These are phyloP conservation scores for Bodo saltans DNA, from an alignment of 78 protist species.

Conservation along the genomic window DNA sequence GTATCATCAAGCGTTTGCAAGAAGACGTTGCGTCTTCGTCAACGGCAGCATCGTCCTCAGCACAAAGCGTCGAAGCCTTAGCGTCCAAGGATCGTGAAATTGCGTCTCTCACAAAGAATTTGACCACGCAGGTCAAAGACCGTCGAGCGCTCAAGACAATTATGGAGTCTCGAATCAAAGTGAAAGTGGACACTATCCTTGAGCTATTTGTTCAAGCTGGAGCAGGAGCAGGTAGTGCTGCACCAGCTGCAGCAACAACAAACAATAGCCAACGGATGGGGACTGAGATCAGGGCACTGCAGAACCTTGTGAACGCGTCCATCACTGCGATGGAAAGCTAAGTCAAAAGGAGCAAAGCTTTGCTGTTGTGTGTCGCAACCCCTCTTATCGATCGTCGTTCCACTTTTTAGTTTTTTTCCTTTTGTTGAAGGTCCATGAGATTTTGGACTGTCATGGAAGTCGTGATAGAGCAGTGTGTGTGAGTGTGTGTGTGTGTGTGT, in stretches of 20 bases:
- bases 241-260: background rate
- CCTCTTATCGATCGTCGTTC: too few species aligned
- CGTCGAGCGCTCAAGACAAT: constrained; percentile 39
- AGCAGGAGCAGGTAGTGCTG: too few species aligned
- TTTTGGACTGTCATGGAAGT: too few species aligned
- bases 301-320: constrained; percentile 28
- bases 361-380: too few species aligned
- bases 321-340: constrained; percentile 10
- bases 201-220: too few species aligned
- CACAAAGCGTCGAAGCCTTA: background rate
- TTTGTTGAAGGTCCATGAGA: too few species aligned
- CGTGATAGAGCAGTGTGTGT: too few species aligned
- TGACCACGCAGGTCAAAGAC: constrained; percentile 35
- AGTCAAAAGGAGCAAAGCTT: too few species aligned
- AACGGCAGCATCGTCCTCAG: constrained; percentile 7
- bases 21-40: too few species aligned
- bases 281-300: background rate
- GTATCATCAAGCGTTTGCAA: too few species aligned
- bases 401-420: too few species aligned
- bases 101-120: background rate
- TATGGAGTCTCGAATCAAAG: constrained; percentile 33
- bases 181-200: constrained; percentile 13
- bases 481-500: too few species aligned
- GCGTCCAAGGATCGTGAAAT: background rate
- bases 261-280: background rate